Evolutionary conservation across 192 early-diverging fungal species (phyloP), one percentile per base, ranked within the genome.

Genomic region (Bifiguratus adelaidae): DNA sequence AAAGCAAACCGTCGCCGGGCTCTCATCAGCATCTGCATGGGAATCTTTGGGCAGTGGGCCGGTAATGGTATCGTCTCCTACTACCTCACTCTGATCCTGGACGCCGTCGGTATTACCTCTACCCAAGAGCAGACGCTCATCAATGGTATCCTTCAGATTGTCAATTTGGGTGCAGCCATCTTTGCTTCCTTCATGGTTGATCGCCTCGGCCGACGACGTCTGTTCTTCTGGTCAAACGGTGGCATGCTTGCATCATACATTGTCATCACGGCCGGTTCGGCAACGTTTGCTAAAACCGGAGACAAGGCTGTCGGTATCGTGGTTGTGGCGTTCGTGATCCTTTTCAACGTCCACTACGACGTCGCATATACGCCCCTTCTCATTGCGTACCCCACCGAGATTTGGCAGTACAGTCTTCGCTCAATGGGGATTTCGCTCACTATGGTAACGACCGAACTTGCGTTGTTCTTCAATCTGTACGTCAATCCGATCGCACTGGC

Each of bases 31-130:
- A n/a, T n/a, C n/a, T n/a, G n/a, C n/a, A n/a, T n/a, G n/a, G n/a
- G n/a, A n/a, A n/a, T 45, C 44, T 45, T 45, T 30, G 29, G 28
- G 18, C 44, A 45, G 32, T 45, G 44, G 44, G 29, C 44, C 7
- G 44, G 44, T 19, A 45, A 45, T 9, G 44, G 44, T 16, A 18
- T 45, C 13, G 44, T 45, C 2, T 45, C 44, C 4, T 45, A 45
- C 44, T 45, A 45, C 24, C 29, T 45, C 11, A 45, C 29, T 30
- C 29, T 30, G 27, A 44, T 44, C 13, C 15, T 44, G 21, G 30
- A 20, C 4, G 30, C n/a, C 16, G 21, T 27, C 30, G 42, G 42
- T 13, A 44, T 44, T 5, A 44, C 23, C 1, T 15, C 29, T 9
- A 16, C 27, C 25, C 15, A 27, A 15, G 32, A 26, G 3, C 23